A percentile compares a stretch with the other conserved stretches of the same genome.
Conservation (phyloP, 2,329 filamentous ascomycete species). For the Periconia sp. region DNA sequence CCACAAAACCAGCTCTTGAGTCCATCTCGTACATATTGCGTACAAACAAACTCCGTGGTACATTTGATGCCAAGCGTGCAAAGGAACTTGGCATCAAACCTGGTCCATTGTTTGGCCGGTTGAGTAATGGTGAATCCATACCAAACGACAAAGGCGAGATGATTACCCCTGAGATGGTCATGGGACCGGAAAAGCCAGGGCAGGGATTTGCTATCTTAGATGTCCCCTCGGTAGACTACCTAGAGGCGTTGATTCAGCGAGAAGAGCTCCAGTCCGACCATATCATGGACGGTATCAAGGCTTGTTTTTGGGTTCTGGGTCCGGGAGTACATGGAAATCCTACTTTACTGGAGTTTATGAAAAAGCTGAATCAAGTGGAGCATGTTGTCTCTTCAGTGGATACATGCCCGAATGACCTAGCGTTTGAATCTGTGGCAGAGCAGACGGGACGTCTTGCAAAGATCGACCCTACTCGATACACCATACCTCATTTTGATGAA, state of each 20-base stretch:
- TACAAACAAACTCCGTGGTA: conserved; percentile 74
- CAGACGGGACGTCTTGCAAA: conserved; percentile 70
- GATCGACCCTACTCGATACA: conserved; percentile 74
- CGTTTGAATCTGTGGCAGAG: conserved; percentile 66
- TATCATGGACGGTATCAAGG: conserved; percentile 67
- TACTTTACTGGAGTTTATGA: conserved; percentile 70
- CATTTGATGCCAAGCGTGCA: conserved; percentile 71
- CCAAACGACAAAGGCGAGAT: conserved; percentile 64
- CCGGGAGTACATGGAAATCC: conserved; percentile 64
- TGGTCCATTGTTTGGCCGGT: conserved; percentile 58
- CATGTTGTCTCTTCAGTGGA: conserved; percentile 80
- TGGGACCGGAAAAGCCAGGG: conserved; percentile 68
- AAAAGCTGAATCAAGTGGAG: conserved; percentile 59
- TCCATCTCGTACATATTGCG: conserved; percentile 87
- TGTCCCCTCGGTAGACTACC: conserved; percentile 69
- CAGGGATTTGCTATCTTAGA: conserved; percentile 79
- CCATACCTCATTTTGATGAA: conserved; percentile 68
- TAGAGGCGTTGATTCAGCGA: conserved; percentile 68
- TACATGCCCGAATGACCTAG: conserved; percentile 72
- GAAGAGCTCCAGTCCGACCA: conserved; percentile 69
- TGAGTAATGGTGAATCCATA: conserved; percentile 67
- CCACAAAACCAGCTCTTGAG: conserved; percentile 64
- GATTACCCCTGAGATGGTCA: conserved; percentile 84
- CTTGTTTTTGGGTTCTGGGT: conserved; percentile 82
- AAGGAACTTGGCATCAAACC: conserved; percentile 64